Evolutionary conservation across 805 yeast species (phyloP), one percentile per base, ranked within the genome.

Genomic region (Candida succiphila): DNA sequence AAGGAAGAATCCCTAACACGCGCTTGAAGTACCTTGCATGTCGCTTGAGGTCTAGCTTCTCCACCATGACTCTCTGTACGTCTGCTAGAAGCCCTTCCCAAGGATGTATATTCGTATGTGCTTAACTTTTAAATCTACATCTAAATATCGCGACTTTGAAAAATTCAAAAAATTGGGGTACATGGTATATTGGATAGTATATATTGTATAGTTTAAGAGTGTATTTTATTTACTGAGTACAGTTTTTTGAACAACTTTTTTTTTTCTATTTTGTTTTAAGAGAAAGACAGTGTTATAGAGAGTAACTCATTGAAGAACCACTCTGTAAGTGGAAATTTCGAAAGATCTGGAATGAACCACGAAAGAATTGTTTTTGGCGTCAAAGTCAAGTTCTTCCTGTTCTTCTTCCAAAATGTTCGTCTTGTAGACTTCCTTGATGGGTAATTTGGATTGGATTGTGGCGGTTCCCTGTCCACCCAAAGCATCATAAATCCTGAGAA

Each of bases 401-500:
- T 61, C 68, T 30, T 72, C 68, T 47, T 79, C 87, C 49, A 79
- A 58, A 18, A 75, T 68, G 46, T 73, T 73, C 5, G 79, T 76
- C 48, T 70, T 67, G 49, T 52, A 61, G 6, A 79, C 76, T 34
- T 60, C 54, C 16, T 49, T 56, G 24, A 77, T 49, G 0, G 71
- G 63, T 24, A 69, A 54, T 15, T 58, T 54, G 23, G 80, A 61
- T 15, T 51, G 52, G 23, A 87, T 51, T 4, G 44, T 50, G 2
- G 82, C 88, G 4, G 46, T 50, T 1, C 82, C 64, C 34, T 63
- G 62, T 30, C 96, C 97, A 6, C 98, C 98, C 29, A 89, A 63
- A 0, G 94, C 61, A 51, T 89, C 98, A 56, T 87, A 89, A 1
- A 86, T 68, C 45, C 97, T 72, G 21, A 83, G 61, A 18, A 88